These are phyloP conservation scores for Paecilomyces sp. DNA, from an alignment of 2,329 filamentous ascomycete species.

Conservation along the genomic window DNA sequence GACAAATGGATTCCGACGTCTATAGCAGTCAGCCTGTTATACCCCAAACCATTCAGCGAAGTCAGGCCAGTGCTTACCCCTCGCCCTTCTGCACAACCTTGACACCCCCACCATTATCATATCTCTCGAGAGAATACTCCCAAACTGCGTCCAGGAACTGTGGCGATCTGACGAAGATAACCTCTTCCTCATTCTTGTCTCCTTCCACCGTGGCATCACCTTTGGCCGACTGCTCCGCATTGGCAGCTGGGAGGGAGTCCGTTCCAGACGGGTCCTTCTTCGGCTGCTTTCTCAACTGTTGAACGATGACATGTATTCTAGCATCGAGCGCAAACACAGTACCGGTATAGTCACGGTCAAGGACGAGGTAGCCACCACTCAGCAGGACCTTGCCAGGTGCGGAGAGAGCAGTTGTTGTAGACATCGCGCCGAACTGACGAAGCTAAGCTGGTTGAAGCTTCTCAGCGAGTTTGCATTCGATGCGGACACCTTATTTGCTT, in stretches of 20 bases:
- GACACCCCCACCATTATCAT: conserved; percentile 68
- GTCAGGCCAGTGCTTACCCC: conserved; percentile 19
- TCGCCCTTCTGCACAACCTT: conserved; percentile 60
- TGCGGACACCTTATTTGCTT: not conserved
- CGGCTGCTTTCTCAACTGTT: conserved; percentile 40
- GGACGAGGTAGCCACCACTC: conserved; percentile 88
- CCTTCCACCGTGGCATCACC: conserved; percentile 18
- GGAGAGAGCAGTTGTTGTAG: conserved; percentile 56
- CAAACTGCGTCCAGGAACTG: conserved; percentile 84
- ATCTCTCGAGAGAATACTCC: conserved; percentile 73
- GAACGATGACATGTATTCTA: conserved; percentile 54
- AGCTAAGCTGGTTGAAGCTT: not conserved
- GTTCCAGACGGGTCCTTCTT: not conserved
- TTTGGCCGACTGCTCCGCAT: conserved; percentile 5
- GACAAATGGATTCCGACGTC: conserved; percentile 73
- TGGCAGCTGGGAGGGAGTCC: conserved; percentile 1
- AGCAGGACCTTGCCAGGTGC: conserved; percentile 95
- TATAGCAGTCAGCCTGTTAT: conserved; percentile 16
- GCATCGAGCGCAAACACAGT: conserved; percentile 59
- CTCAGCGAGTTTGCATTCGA: not conserved
- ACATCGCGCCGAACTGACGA: not conserved
- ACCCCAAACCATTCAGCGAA: not conserved
- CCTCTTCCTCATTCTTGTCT: conserved; percentile 56
- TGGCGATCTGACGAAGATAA: conserved; percentile 82
- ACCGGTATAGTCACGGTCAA: conserved; percentile 79